Evolutionary conservation across 1,284 basidiomycete species (phyloP), one percentile per base, ranked within the genome.

Genomic region (Tetrapyrgos nigripes): DNA sequence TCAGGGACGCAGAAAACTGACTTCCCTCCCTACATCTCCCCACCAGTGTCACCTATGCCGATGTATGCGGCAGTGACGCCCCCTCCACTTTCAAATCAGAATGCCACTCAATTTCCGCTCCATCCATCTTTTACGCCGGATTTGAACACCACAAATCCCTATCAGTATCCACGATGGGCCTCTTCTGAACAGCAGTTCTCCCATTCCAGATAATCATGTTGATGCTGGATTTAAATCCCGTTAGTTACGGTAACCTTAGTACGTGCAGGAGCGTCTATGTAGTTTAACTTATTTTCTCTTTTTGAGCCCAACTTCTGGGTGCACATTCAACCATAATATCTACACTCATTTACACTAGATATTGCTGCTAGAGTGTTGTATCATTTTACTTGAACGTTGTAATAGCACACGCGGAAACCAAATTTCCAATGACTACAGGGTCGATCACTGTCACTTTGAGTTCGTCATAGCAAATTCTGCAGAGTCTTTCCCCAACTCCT

Each of bases 401-500:
- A n/a, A n/a, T n/a, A n/a, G n/a, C n/a, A n/a, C n/a, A n/a, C n/a
- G n/a, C n/a, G n/a, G n/a, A n/a, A n/a, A n/a, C n/a, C n/a, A n/a
- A n/a, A n/a, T n/a, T n/a, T n/a, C n/a, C n/a, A n/a, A n/a, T n/a
- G n/a, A n/a, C n/a, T n/a, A n/a, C 17, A 40, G 17, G 37, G 37
- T n/a, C 37, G 37, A 40, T 40, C 37, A 40, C 19, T n/a, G 13
- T 40, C 19, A 40, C 19, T 40, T 40, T n/a, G 37, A n/a, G 37
- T 40, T 40, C 13, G 37, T 40, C 37, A 40, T 40, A n/a, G 6
- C 37, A 8, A 40, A 8, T 17, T 44, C 40, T 44, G 29, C 10
- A n/a, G n/a, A 33, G 72, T 66, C 11, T 40, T 27, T 23, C 35
- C 3, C 21, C 21, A 21, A 51, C 43, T n/a, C 17, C 52, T 50